phyloP scores from a whole-genome alignment of 306 rosid genomes.

The Cyamopsis tetragonoloba region DNA sequence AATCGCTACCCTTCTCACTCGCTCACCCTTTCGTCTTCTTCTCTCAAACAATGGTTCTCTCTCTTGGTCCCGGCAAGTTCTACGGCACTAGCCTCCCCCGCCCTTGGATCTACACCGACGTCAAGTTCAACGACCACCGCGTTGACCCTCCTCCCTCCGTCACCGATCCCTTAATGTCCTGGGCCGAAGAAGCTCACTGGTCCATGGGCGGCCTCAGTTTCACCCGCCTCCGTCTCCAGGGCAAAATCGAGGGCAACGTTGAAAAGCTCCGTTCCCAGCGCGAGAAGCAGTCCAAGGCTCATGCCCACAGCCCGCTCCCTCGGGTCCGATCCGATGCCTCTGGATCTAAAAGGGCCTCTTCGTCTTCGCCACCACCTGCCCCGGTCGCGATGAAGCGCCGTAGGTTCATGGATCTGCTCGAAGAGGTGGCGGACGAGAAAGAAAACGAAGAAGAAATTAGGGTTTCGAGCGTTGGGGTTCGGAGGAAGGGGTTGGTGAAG shows the following conservation, averaged over 20 bases:
- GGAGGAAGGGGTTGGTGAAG: conserved; percentile 63
- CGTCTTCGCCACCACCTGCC: conserved; percentile 63
- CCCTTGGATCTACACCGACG: conserved; percentile 71
- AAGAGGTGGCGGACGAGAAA: conserved; percentile 30
- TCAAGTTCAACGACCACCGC: conserved; percentile 57
- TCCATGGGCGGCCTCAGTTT: conserved; percentile 86
- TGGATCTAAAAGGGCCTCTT: conserved; percentile 9
- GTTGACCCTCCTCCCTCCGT: conserved; percentile 66
- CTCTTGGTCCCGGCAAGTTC: conserved; percentile 74
- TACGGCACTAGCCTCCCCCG: conserved; percentile 90
- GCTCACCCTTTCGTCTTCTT: background rate
- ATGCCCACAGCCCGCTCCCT: background rate
- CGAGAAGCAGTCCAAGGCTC: conserved; percentile 27
- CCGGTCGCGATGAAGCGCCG: conserved; percentile 51
- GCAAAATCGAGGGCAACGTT: conserved; percentile 76
- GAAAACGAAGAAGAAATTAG: background rate
- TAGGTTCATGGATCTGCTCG: conserved; percentile 35
- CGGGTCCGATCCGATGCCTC: background rate
- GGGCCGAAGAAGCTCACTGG: conserved; percentile 98
- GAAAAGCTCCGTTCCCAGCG: conserved; percentile 57
- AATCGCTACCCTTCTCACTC: background rate
- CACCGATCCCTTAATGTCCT: conserved; percentile 49
- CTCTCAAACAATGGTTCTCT: conserved; percentile 42
- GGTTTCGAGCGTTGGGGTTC: background rate
- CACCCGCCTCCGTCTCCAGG: conserved; percentile 74